Conservation (phyloP, 192 early-diverging fungal species). For the Obelidium mucronatum region DNA sequence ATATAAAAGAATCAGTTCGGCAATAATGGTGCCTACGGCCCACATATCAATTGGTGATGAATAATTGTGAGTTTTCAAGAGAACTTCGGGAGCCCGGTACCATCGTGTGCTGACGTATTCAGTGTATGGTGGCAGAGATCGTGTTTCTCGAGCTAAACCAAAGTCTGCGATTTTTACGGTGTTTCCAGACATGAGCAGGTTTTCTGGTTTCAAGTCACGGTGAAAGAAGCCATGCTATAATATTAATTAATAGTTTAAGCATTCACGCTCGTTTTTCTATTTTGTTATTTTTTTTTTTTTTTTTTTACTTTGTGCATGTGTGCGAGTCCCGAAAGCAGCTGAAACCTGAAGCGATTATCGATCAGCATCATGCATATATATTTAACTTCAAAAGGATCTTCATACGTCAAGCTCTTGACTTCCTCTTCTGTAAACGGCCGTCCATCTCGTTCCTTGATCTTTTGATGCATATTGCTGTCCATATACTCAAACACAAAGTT, state of each 20-base stretch:
- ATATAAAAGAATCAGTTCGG: conserved; percentile 83
- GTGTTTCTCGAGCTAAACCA: conserved; percentile 91
- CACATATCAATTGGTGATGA: conserved; percentile 95
- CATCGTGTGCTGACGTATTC: conserved; percentile 98
- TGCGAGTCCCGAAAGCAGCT: conserved; percentile 87
- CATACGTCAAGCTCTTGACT: conserved; percentile 81
- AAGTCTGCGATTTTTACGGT: conserved; percentile 92
- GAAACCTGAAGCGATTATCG: conserved; percentile 60
- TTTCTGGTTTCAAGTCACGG: conserved; percentile 85
- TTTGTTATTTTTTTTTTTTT: background rate
- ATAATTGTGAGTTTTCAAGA: conserved; percentile 82
- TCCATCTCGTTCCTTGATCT: conserved; percentile 79
- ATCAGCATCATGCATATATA: background rate
- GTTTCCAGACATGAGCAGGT: conserved; percentile 13
- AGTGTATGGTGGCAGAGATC: conserved; percentile 89
- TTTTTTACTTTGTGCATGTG: conserved; percentile 88
- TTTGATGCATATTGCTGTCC: conserved; percentile 95
- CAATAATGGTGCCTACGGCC: conserved; percentile 92
- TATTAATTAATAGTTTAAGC: background rate
- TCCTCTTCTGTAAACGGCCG: conserved; percentile 66
- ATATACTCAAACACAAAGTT: conserved; percentile 96
- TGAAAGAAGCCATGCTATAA: conserved; percentile 85
- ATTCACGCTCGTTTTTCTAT: too few species aligned
- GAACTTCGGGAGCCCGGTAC: conserved; percentile 94
- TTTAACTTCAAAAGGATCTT: conserved; percentile 44